Evolutionary conservation across 2,329 filamentous ascomycete genomes (phyloP).

Genomic region (Delphinella strobiligena): DNA sequence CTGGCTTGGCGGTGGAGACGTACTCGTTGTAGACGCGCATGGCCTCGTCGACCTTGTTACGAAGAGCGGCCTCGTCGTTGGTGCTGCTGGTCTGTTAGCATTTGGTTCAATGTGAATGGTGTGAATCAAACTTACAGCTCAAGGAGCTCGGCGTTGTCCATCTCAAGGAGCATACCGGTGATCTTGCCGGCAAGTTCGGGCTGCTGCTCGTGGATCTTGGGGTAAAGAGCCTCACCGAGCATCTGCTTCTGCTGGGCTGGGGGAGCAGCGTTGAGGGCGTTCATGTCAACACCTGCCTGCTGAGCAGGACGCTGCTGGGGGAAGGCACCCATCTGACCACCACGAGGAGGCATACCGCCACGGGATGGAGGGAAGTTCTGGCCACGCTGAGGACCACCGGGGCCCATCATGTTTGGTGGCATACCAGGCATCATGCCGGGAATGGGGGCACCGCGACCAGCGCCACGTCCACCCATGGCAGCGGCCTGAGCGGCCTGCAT

Average conservation of each 20-base stretch:
- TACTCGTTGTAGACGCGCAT: conserved; percentile 98
- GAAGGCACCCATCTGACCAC: conserved; percentile 25
- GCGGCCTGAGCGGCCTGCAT: conserved; percentile 62
- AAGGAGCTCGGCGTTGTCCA: conserved; percentile 92
- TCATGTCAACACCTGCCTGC: conserved; percentile 34
- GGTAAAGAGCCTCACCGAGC: conserved; percentile 93
- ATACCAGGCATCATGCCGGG: conserved; percentile 47
- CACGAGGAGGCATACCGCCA: conserved; percentile 23
- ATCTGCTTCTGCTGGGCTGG: conserved; percentile 94
- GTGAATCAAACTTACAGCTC: conserved; percentile 63
- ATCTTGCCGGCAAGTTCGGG: conserved; percentile 97
- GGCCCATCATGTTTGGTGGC: conserved; percentile 53
- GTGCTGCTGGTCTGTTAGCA: conserved; percentile 47
- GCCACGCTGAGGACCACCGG: conserved; percentile 19
- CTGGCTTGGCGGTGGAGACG: conserved; percentile 65
- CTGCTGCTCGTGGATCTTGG: conserved; percentile 93
- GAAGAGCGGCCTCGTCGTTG: conserved; percentile 77
- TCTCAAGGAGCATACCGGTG: conserved; percentile 98
- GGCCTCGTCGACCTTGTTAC: conserved; percentile 93
- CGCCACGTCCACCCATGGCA: conserved; percentile 49
- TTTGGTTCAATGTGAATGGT: neutral
- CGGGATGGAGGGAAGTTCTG: conserved; percentile 10
- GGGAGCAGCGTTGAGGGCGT: conserved; percentile 39
- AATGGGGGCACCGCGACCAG: conserved; percentile 55
- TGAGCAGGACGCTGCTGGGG: conserved; percentile 25